These are phyloP conservation scores for Botrytis paeoniae DNA, from an alignment of 2,329 filamentous ascomycete genomes.

Conservation along the genomic window DNA sequence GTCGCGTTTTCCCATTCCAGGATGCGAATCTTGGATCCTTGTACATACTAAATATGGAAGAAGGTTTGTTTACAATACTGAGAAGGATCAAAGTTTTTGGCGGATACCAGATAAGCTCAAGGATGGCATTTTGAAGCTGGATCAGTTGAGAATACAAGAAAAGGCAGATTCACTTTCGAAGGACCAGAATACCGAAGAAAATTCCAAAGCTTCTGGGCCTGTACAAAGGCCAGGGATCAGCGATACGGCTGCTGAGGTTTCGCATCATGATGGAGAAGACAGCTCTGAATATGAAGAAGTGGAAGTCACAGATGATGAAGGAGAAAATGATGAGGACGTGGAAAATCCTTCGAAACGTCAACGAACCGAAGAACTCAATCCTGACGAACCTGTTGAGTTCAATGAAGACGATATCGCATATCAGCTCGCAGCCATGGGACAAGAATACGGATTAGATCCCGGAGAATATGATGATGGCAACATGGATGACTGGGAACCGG, in stretches of 20 bases:
- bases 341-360: constrained; percentile 50
- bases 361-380: constrained; percentile 44
- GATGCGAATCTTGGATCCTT: constrained; percentile 81
- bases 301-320: constrained; percentile 47
- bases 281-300: constrained; percentile 68
- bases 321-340: constrained; percentile 48
- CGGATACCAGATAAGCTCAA: constrained; percentile 86
- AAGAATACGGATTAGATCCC: constrained; percentile 75
- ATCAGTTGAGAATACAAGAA: constrained; percentile 66
- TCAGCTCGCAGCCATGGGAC: constrained; percentile 85
- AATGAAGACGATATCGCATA: constrained; percentile 92
- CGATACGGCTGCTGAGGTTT: constrained; percentile 18
- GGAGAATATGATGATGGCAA: constrained; percentile 71
- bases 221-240: constrained; percentile 27
- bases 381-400: constrained; percentile 65
- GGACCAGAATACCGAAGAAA: constrained; percentile 27
- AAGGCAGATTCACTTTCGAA: constrained; percentile 44
- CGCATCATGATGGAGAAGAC: constrained; percentile 47
- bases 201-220: constrained; percentile 35
- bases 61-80: constrained; percentile 84
- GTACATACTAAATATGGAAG: constrained; percentile 90
- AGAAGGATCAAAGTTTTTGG: constrained; percentile 90
- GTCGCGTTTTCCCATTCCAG: constrained; percentile 74
- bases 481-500: constrained; percentile 64
- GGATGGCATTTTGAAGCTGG: constrained; percentile 69